Evolutionary conservation across 2,329 filamentous ascomycete species (phyloP), one percentile per base, ranked within the genome.

Genomic region (Bretziella fagacearum): DNA sequence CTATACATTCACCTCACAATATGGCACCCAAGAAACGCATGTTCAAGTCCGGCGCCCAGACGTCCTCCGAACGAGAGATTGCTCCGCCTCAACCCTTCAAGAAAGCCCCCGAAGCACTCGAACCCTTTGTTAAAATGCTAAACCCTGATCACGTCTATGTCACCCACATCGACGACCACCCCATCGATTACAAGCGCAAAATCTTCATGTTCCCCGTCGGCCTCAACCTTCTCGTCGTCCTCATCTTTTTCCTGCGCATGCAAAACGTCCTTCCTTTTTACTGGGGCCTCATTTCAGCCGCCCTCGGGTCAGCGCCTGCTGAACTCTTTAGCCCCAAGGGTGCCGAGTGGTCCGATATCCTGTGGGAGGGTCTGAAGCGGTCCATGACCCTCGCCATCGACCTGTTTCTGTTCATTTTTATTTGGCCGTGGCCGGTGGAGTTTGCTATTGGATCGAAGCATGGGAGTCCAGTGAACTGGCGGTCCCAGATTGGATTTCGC

Each of bases 171-270:
- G 87, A 95, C 67, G 65, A 63, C 51, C 77, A 81, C 52, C 77
- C 79, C 0, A 62, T 64, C 17, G 68, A 70, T 23, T 76, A 87
- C 63, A 95, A 95, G 64, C 74, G 74, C 59, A 81, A 84, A 57
- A 81, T 93, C 56, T 95, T 94, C 63, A 56, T 77, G 41, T 77
- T 94, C 1, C 85, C 87, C 13, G 69, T 85, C 15, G 60, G 77
- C 15, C 76, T 94, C 63, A 95, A 95, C 62, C 49, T 81, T 27
- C 62, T 66, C 54, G 77, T 95, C 49, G 65, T 69, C 6, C 56
- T 68, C 2, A 62, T 84, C 26, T 76, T 94, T 55, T 55, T 69
- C 50, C 77, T 77, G 66, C 80, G 87, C 53, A 65, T 80, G 51
- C 83, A 73, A 60, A 65, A 68, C 60, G 79, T 84, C 54, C 54